These are phyloP conservation scores for Kitagawia praeruptora DNA, from an alignment of 129 eudicot species.

Conservation along the genomic window DNA sequence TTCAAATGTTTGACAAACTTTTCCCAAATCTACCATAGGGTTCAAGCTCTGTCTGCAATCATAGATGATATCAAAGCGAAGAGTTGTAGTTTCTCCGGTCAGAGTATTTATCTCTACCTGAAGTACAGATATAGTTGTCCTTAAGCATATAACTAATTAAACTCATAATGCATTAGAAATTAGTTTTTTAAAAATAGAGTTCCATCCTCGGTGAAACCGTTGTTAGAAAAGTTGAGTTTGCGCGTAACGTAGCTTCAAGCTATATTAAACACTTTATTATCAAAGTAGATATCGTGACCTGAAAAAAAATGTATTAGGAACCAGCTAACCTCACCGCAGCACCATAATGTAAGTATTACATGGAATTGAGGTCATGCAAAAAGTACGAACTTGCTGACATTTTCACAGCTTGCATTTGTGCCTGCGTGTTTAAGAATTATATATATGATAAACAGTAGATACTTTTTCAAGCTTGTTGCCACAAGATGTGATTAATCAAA, in stretches of 20 bases:
- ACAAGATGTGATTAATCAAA: background rate
- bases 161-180: background rate
- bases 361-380: constrained; percentile 50
- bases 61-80: constrained; percentile 46
- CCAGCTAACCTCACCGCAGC: constrained; percentile 78
- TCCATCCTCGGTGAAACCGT: background rate
- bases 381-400: constrained; percentile 55
- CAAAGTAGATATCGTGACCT: background rate
- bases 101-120: constrained; percentile 80
- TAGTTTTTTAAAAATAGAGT: background rate
- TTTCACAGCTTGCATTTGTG: constrained; percentile 35
- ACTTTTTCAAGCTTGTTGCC: background rate
- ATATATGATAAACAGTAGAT: background rate
- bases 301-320: background rate
- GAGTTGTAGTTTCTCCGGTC: constrained; percentile 68
- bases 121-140: background rate
- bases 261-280: background rate
- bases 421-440: constrained; percentile 28
- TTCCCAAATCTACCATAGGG: background rate
- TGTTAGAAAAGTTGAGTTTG: background rate
- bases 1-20: no score
- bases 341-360: constrained; percentile 71
- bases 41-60: background rate
- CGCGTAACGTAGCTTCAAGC: background rate
- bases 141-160: background rate